Percentiles rank a stretch among this genome's conserved stretches.
Evolutionary conservation across 257 asterid species (phyloP).

Genomic region (Nicotiana tabacum): DNA sequence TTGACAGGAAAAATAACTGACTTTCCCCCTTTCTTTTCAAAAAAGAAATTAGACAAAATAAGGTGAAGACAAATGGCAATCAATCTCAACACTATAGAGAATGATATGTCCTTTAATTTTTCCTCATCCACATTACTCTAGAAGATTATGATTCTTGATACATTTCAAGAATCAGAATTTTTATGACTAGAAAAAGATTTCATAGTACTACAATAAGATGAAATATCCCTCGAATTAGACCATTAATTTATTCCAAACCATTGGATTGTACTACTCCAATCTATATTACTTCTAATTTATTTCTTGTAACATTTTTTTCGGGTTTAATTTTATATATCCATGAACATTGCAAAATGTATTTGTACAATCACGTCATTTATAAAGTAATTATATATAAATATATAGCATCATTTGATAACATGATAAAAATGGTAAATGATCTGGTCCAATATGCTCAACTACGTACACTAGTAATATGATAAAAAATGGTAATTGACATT

Average conservation of each 20-base stretch:
- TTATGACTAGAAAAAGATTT: neutral
- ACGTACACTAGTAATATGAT: too few relatives aligned
- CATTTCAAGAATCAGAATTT: constrained; percentile 3
- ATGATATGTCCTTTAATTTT: neutral
- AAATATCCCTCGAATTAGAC: neutral
- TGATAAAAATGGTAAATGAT: too few relatives aligned
- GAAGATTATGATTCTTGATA: neutral
- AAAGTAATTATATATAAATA: too few relatives aligned
- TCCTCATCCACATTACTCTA: neutral
- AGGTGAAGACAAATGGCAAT: constrained; percentile 2
- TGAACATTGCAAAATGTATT: too few relatives aligned
- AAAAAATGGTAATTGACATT: too few relatives aligned
- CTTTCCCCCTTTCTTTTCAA: neutral
- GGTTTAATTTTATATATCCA: too few relatives aligned
- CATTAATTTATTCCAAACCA: neutral
- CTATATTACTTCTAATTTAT: too few relatives aligned
- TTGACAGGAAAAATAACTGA: too few relatives aligned
- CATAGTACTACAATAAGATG: neutral
- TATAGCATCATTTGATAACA: too few relatives aligned
- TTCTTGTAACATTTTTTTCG: too few relatives aligned
- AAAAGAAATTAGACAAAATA: neutral
- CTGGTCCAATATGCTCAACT: too few relatives aligned
- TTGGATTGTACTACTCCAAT: neutral
- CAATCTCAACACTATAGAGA: neutral
- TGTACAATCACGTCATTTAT: too few relatives aligned